phyloP scores from a whole-genome alignment of 2,329 filamentous ascomycete species.

The Pezicula rhizophila region DNA sequence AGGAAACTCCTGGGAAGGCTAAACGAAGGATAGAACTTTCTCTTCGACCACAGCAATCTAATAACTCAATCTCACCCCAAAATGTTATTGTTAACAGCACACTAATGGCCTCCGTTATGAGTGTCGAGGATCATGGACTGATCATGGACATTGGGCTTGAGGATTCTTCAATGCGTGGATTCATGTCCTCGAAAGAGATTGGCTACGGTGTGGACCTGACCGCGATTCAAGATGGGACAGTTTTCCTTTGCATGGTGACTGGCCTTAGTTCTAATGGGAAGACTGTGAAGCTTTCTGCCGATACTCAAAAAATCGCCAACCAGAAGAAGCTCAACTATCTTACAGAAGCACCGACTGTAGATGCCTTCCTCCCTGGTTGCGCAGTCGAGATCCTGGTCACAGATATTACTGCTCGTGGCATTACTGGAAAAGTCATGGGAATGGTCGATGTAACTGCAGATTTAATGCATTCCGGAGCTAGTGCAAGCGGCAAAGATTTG shows the following conservation, averaged over 20 bases:
- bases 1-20: conserved; percentile 42
- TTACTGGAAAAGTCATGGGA: conserved; percentile 87
- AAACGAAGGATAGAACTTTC: conserved; percentile 85
- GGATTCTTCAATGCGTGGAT: conserved; percentile 64
- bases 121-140: conserved; percentile 92
- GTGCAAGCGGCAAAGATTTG: conserved; percentile 62
- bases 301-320: conserved; percentile 63
- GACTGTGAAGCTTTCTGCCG: conserved; percentile 78
- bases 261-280: conserved; percentile 72
- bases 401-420: conserved; percentile 66
- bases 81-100: conserved; percentile 71
- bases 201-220: conserved; percentile 58
- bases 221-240: conserved; percentile 72
- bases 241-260: conserved; percentile 76
- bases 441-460: conserved; percentile 88
- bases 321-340: conserved; percentile 59
- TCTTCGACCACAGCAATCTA: conserved; percentile 71
- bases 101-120: conserved; percentile 80
- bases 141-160: conserved; percentile 86
- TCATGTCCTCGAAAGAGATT: conserved; percentile 79
- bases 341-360: conserved; percentile 75
- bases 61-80: conserved; percentile 65
- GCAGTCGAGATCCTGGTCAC: conserved; percentile 78
- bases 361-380: conserved; percentile 87
- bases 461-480: conserved; percentile 77